phyloP scores from a whole-genome alignment of 1,284 basidiomycete species.

The Exsudoporus floridanus region DNA sequence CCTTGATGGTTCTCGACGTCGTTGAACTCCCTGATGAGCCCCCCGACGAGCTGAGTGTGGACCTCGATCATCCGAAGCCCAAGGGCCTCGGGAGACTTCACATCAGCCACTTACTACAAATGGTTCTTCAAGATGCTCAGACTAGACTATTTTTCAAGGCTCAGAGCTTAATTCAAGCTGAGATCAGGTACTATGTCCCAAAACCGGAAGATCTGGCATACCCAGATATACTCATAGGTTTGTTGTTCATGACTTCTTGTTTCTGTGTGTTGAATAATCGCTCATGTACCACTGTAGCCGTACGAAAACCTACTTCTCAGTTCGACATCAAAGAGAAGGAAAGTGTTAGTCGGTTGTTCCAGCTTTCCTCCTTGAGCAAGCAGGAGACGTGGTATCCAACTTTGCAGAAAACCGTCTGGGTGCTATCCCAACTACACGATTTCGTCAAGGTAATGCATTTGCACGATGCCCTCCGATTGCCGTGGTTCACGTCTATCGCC shows the following conservation, averaged over 20 bases:
- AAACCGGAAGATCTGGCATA: conserved; percentile 80
- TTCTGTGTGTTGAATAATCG: neutral
- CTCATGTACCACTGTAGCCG: conserved; percentile 37
- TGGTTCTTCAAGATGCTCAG: conserved; percentile 92
- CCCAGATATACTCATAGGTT: conserved; percentile 73
- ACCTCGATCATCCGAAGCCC: conserved; percentile 37
- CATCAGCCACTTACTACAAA: conserved; percentile 74
- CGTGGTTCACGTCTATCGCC: conserved; percentile 3
- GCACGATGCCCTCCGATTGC: neutral
- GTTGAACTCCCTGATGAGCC: conserved; percentile 39
- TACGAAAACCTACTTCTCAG: conserved; percentile 42
- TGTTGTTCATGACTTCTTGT: conserved; percentile 22
- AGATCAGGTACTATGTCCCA: conserved; percentile 80
- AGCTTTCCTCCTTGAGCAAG: conserved; percentile 67
- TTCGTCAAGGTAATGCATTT: conserved; percentile 75
- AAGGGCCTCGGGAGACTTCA: conserved; percentile 57
- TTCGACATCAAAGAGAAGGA: conserved; percentile 61
- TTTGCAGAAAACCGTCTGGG: conserved; percentile 81
- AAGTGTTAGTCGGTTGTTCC: conserved; percentile 64
- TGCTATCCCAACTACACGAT: conserved; percentile 82
- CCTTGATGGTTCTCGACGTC: conserved; percentile 87
- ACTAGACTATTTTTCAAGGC: conserved; percentile 92
- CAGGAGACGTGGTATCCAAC: conserved; percentile 90
- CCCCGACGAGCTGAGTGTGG: conserved; percentile 42
- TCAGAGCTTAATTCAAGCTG: conserved; percentile 83